Evolutionary conservation across 2,329 filamentous ascomycete genomes (phyloP).

Genomic region (Aureobasidium sp.): DNA sequence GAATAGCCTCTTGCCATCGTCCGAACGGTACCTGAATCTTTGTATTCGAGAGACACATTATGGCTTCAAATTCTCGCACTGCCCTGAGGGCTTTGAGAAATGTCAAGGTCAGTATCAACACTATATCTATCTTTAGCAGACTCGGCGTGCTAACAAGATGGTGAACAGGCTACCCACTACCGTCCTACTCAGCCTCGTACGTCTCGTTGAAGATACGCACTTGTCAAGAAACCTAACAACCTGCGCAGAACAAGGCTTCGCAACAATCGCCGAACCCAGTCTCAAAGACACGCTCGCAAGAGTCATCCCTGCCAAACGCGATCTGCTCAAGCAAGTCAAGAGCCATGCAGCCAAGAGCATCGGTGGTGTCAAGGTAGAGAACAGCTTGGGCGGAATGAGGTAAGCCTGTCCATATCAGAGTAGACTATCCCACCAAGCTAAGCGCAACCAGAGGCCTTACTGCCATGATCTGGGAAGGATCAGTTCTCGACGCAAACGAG

Average conservation of each 20-base stretch:
- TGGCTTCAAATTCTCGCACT: slow-evolving; percentile 39
- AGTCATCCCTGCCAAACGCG: slow-evolving; percentile 83
- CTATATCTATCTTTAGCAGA: neutral
- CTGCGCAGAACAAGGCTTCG: slow-evolving; percentile 41
- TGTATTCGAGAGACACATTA: neutral
- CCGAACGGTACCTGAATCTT: neutral
- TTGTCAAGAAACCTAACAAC: neutral
- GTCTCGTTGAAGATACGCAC: slow-evolving; percentile 31
- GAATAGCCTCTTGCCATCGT: neutral
- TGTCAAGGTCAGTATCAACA: slow-evolving; percentile 49
- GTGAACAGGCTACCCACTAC: slow-evolving; percentile 1
- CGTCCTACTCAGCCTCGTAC: neutral
- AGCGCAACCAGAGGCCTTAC: slow-evolving; percentile 59
- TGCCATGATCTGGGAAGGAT: slow-evolving; percentile 98
- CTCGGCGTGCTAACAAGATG: neutral
- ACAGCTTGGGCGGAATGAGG: slow-evolving; percentile 92
- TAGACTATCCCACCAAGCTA: neutral
- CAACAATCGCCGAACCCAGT: slow-evolving; percentile 70
- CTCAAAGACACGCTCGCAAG: slow-evolving; percentile 80
- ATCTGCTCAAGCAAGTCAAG: slow-evolving; percentile 91
- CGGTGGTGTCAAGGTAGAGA: slow-evolving; percentile 88
- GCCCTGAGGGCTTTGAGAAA: slow-evolving; percentile 55
- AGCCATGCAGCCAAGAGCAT: slow-evolving; percentile 71
- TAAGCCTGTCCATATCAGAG: slow-evolving; percentile 21
- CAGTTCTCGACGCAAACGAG: slow-evolving; percentile 90